Evolutionary conservation across 495 filamentous ascomycete genomes (phyloP).

Genomic region (Lophium mytilinum): DNA sequence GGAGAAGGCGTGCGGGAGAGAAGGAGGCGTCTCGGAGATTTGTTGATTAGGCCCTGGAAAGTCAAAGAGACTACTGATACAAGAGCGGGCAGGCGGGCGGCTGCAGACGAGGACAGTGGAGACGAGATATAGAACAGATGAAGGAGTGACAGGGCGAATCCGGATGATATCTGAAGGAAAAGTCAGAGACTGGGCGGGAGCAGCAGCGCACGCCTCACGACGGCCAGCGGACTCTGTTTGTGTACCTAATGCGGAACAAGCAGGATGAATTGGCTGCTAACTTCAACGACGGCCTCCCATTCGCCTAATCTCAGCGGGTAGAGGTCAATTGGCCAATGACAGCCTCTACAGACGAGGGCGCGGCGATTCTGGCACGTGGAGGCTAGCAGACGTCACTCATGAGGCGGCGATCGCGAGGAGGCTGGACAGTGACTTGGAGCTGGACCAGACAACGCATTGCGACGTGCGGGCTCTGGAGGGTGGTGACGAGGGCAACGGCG

Average conservation of each 20-base stretch:
- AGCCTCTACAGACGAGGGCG: conserved; percentile 12
- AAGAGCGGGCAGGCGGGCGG: conserved; percentile 1
- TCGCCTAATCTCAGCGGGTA: conserved; percentile 8
- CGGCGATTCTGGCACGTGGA: conserved; percentile 11
- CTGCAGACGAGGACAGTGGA: background rate
- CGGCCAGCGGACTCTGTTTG: too few relatives aligned
- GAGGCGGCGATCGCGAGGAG: conserved; percentile 19
- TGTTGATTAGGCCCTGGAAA: conserved; percentile 12
- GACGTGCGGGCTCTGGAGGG: conserved; percentile 16
- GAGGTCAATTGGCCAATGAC: conserved; percentile 18
- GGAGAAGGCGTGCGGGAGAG: background rate
- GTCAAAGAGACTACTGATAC: conserved; percentile 17
- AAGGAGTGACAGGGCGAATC: conserved; percentile 2
- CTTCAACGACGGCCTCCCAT: conserved; percentile 14
- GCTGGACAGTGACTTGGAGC: conserved; percentile 20
- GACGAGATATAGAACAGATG: conserved; percentile 13
- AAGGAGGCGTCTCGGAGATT: conserved; percentile 19
- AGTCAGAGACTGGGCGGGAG: conserved; percentile 6
- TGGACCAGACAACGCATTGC: conserved; percentile 26
- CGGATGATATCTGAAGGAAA: conserved; percentile 11
- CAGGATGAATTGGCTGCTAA: conserved; percentile 10
- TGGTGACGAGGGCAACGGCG: conserved; percentile 4
- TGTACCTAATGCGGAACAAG: conserved; percentile 9
- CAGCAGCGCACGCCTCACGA: too few relatives aligned
- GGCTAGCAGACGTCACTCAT: conserved; percentile 24